Evolutionary conservation across 2,329 filamentous ascomycete species (phyloP).

Genomic region (Periconia sp.): DNA sequence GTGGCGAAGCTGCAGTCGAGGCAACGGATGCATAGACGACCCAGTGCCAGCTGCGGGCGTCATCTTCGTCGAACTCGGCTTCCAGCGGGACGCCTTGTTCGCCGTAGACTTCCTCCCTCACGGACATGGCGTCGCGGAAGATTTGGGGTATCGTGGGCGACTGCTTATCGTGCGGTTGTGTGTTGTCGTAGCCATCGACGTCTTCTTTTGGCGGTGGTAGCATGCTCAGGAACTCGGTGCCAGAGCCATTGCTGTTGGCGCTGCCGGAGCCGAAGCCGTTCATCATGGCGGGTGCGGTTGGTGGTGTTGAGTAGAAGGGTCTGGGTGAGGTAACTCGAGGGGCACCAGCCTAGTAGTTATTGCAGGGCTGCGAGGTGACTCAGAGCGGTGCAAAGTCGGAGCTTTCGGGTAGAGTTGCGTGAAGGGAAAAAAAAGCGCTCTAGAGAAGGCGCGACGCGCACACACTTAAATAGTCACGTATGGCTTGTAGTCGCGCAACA

Average conservation of each 20-base stretch:
- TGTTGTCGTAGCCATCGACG: slow-evolving; percentile 45
- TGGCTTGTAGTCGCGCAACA: too few relatives aligned
- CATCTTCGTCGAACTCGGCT: slow-evolving; percentile 81
- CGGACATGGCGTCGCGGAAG: slow-evolving; percentile 62
- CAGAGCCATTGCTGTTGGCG: slow-evolving; percentile 21
- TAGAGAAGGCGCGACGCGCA: too few relatives aligned
- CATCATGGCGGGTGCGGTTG: slow-evolving; percentile 2
- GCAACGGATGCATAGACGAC: slow-evolving; percentile 75
- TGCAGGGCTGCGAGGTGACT: too few relatives aligned
- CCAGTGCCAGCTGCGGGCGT: slow-evolving; percentile 82
- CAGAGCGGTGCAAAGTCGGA: too few relatives aligned
- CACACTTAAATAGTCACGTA: too few relatives aligned
- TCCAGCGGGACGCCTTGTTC: slow-evolving; percentile 65
- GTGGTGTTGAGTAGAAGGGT: too few relatives aligned
- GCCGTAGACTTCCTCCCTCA: slow-evolving; percentile 64
- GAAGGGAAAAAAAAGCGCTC: too few relatives aligned
- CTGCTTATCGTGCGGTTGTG: slow-evolving; percentile 41
- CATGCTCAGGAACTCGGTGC: slow-evolving; percentile 49
- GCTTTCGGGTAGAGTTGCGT: too few relatives aligned
- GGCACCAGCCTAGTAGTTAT: too few relatives aligned
- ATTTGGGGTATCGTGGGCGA: slow-evolving; percentile 46
- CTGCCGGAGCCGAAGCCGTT: slow-evolving; percentile 25
- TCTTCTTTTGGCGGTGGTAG: slow-evolving; percentile 42
- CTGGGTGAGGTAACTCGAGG: too few relatives aligned
- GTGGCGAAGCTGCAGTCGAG: slow-evolving; percentile 46